These are phyloP conservation scores for Monilinia aucupariae DNA, from an alignment of 2,329 filamentous ascomycete genomes.

Conservation along the genomic window DNA sequence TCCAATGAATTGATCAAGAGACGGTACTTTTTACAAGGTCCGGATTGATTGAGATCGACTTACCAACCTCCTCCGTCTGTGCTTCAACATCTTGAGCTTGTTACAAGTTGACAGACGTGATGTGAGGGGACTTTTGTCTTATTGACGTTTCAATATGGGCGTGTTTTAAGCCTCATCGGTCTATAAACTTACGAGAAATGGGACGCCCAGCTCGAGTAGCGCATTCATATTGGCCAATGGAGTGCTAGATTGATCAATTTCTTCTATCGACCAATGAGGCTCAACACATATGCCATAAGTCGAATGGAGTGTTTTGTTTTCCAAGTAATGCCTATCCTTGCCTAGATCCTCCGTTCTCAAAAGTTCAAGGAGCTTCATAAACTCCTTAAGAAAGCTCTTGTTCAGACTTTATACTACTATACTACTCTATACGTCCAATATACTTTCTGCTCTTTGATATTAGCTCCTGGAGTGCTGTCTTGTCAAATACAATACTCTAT, in stretches of 20 bases:
- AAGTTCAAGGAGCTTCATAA: conserved; percentile 1
- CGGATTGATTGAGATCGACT: neutral
- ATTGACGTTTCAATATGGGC: conserved; percentile 3
- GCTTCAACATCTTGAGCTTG: conserved; percentile 7
- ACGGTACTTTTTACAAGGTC: neutral
- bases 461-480: neutral
- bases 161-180: too few relatives aligned
- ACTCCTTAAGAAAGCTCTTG: neutral
- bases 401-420: neutral
- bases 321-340: neutral
- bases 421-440: neutral
- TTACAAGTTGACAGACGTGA: neutral
- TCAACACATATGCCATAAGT: neutral
- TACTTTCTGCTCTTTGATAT: neutral
- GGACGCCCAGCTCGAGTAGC: too few relatives aligned
- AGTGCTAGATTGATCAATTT: too few relatives aligned
- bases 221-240: too few relatives aligned
- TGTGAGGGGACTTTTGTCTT: conserved; percentile 12
- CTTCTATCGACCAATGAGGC: too few relatives aligned
- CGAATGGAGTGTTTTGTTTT: neutral
- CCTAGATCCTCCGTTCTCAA: neutral
- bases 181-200: too few relatives aligned
- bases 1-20: neutral
- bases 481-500: neutral
- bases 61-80: neutral